Evolutionary conservation across 164 flowering plant species (phyloP).

Genomic region (Chimonanthus salicifolius): DNA sequence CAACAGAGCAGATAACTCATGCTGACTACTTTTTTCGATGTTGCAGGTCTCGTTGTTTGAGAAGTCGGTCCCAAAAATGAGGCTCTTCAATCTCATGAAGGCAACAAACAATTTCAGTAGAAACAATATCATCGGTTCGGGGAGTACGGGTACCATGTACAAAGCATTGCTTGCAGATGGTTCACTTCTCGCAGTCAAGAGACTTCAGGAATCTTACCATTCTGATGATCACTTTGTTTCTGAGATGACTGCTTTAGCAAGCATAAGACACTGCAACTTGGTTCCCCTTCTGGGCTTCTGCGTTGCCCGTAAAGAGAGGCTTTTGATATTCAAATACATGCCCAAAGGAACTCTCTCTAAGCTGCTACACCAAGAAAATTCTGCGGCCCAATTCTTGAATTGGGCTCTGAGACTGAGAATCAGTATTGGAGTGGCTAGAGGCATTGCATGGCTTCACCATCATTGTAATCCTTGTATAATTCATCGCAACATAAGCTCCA

Average conservation of each 20-base stretch:
- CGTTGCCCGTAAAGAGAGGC: constrained; percentile 26
- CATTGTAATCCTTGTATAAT: constrained; percentile 16
- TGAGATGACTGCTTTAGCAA: constrained; percentile 20
- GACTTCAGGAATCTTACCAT: constrained; percentile 19
- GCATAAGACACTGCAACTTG: constrained; percentile 17
- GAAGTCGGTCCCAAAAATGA: constrained; percentile 15
- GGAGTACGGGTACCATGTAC: constrained; percentile 23
- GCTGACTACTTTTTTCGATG: background rate
- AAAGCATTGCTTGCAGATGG: constrained; percentile 19
- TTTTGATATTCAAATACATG: constrained; percentile 35
- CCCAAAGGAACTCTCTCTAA: constrained; percentile 24
- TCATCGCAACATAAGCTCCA: constrained; percentile 21
- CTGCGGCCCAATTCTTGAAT: constrained; percentile 8
- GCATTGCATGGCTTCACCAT: constrained; percentile 28
- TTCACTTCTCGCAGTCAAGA: constrained; percentile 15
- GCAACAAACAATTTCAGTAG: constrained; percentile 20
- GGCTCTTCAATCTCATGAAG: constrained; percentile 22
- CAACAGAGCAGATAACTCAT: background rate
- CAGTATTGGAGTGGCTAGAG: constrained; percentile 20
- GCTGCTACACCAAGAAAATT: constrained; percentile 14
- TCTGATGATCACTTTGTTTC: constrained; percentile 20
- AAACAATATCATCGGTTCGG: constrained; percentile 17
- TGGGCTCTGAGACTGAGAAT: constrained; percentile 22
- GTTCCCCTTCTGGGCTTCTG: constrained; percentile 30
- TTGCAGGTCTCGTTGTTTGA: constrained; percentile 47